Base-by-base conservation (phyloP, 805 yeast genomes). In the Yamadazyma sp. region DNA sequence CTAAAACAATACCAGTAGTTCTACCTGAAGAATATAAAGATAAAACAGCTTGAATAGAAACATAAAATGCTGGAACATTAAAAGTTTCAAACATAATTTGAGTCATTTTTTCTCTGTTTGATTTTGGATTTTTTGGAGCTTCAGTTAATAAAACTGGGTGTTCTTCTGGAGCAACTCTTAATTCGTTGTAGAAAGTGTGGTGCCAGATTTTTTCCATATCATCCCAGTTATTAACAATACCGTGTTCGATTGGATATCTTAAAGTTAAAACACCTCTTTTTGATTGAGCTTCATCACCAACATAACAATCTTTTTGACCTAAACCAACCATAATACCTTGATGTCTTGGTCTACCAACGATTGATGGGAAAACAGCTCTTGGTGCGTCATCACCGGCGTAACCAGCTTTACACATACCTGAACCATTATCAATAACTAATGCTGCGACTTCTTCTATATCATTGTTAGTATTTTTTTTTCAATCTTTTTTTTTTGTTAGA, bases 321-420 rank as follows among this genome's bases (percentile, higher is more conserved):
- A 93, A 88, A 73, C 98, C 98, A 58, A 91, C 98, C 97, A 89
- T 89, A 79, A 88, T 89, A 82, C 98, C 98, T 73, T 93, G 98
- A 72, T 93, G 98, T 82, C 96, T 89, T 78, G 98, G 98, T 78
- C 98, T 93, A 76, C 98, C 98, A 51, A 91, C 98, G 63, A 93
- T 91, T 47, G 98, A 93, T 65, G 98, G 98, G 91, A 93, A 93
- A 56, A 93, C 98, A 61, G 98, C 98, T 73, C 97, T 86, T 67
- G 98, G 98, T 51, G 98, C 98, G 77, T 93, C 98, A 67, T 93
- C 98, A 78, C 98, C 98, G 81, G 98, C 98, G 69, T 89, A 93
- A 75, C 98, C 98, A 91, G 98, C 98, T 72, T 93, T 93, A 83
- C 98, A 93, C 98, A 93, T 93, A 81, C 98, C 98, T 65, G 98